Conservation (phyloP, 495 filamentous ascomycete genomes). For the Xylaria cubensis region DNA sequence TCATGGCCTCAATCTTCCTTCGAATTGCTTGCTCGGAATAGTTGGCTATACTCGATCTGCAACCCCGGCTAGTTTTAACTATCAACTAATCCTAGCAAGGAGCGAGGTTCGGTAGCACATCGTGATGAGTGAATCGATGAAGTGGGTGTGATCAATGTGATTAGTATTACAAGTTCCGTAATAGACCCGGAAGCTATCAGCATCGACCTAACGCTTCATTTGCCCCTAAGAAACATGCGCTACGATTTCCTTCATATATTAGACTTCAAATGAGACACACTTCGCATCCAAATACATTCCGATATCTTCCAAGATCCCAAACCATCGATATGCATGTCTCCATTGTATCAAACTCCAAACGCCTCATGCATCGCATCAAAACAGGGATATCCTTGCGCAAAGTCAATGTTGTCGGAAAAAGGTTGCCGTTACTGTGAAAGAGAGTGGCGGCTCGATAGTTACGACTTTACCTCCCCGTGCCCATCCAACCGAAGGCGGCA, state of each 20-base stretch:
- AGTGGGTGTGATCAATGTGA: neutral
- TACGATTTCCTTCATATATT: neutral
- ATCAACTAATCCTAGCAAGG: neutral
- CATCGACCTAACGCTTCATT: neutral
- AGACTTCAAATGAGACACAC: neutral
- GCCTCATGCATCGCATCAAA: neutral
- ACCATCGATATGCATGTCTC: neutral
- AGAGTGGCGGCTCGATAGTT: neutral
- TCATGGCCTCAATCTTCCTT: neutral
- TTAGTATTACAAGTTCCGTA: neutral
- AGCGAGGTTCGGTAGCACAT: neutral
- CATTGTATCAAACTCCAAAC: constrained; percentile 4
- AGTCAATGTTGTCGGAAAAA: neutral
- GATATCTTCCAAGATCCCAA: constrained; percentile 3
- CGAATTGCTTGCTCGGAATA: too few relatives aligned
- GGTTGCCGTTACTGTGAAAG: neutral
- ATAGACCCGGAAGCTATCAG: neutral
- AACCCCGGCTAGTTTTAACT: neutral
- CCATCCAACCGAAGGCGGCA: constrained; percentile 44
- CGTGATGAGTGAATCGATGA: neutral
- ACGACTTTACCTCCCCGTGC: constrained; percentile 6
- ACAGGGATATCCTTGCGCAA: constrained; percentile 15
- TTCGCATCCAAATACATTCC: constrained; percentile 5
- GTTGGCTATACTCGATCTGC: too few relatives aligned
- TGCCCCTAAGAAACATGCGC: neutral